Base-by-base conservation (phyloP, 352 stramenopile genomes). In the Lagenidium sp. region DNA sequence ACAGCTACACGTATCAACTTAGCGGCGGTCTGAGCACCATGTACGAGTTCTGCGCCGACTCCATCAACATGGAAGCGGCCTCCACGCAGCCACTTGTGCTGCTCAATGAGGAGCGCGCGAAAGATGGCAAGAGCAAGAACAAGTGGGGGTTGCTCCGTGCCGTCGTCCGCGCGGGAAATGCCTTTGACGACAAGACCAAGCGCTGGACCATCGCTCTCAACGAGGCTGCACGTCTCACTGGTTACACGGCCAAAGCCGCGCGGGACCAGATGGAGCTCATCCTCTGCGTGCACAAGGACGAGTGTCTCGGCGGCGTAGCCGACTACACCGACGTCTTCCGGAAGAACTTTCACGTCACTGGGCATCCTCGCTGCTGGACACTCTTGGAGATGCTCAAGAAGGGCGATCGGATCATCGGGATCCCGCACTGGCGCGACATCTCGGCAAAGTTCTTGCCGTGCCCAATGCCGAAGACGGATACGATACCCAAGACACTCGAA, bases 1-100 rank as follows among this genome's bases (percentile, higher is more conserved):
- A 82, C 53, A 82, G 57, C 49, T 84, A 81, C 61, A 58, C 61
- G 21, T 82, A 84, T 55, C 31, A 53, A 3, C 57, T 78, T 47
- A 65, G 44, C 10, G 67, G 65, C 1, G 50, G 43, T 2, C 24
- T 78, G 22, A 47, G 47, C n/a, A 70, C 57, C 40, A 66, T 82
- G 63, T 70, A 70, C 29, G 48, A 51, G 5, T 63, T 66, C 25
- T 83, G 70, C 45, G 53, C 50, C 23, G 20, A 36, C 0, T 59
- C 64, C n/a, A 71, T 47, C 44, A 63, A 41, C 0, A 65, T 67
- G 30, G 28, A 15, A 11, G 35, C 53, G 0, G 29, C 46, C 13
- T 51, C 38, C 11, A 32, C 28, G 8, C 8, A 32, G 8, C n/a
- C n/a, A n/a, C 12, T 53, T 18, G 4, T 50, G 22, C 0, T 25